Base-by-base conservation (phyloP, 305 asterid species). In the Fraxinus velutina region DNA sequence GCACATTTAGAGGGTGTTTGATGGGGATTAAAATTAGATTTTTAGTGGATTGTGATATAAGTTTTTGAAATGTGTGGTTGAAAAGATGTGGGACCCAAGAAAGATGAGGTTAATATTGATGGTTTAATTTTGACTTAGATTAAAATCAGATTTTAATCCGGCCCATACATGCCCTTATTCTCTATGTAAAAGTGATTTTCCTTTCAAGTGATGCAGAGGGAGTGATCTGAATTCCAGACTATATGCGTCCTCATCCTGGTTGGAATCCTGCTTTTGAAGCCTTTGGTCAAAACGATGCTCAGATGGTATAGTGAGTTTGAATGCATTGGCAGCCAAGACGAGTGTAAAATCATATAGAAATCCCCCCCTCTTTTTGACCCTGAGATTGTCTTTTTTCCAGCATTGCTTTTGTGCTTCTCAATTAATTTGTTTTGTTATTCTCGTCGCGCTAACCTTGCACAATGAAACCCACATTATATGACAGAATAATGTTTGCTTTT, bases 151-250 rank as follows among this genome's bases (percentile, higher is more conserved):
- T 27, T 27, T 27, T 27, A 27, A 27, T 27, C 30, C 30, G 30
- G 30, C 30, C 30, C 30, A 27, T 24, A 24, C 27, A 24, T 24
- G 27, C 27, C 27, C 27, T 19, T 2, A 2, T 19, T 57, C 30
- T 57, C 12, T 57, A 19, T 57, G 15, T 66, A 27, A 66, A 10
- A 66, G 17, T 1, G 17, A 27, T 66, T 50, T 36, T 57, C 44
- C 33, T 42, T 33, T 44, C 6, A 39, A 37, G 32, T 52, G 34
- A 74, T 75, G 80, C 84, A 75, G 84, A 76, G 52, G 76, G 76
- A 79, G 71, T 79, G 72, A 79, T 39, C 36, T 10, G 39, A 62
- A 32, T 62, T 66, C 34, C 37, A 24, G 73, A 64, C 24, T 60
- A 12, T 62, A 7, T 64, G 10, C 10, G n/a, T 24, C 2, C 36